Evolutionary conservation across 208 protist species (phyloP).

Genomic region (Phytomonas francai): DNA sequence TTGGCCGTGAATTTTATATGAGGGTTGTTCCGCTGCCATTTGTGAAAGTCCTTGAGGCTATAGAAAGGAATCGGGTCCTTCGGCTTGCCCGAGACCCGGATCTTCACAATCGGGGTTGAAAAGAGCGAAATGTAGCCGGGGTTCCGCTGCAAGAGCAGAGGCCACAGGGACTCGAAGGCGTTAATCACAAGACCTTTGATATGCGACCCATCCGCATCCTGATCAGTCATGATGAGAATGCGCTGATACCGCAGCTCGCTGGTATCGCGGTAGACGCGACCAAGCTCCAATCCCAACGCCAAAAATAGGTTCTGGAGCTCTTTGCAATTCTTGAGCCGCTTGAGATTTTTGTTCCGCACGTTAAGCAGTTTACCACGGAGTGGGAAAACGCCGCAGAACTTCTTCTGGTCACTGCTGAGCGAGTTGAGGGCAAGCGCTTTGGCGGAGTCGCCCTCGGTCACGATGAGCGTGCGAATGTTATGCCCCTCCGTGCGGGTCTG

Average conservation of each 20-base stretch:
- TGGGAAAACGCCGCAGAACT: constrained; percentile 97
- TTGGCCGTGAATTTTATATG: constrained; percentile 84
- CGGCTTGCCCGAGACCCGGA: constrained; percentile 59
- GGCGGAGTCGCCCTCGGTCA: constrained; percentile 98
- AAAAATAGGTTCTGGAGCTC: constrained; percentile 89
- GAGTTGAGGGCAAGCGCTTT: constrained; percentile 96
- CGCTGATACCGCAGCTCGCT: constrained; percentile 97
- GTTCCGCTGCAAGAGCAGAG: constrained; percentile 89
- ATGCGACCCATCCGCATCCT: constrained; percentile 99
- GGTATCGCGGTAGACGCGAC: constrained; percentile 61
- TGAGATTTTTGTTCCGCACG: constrained; percentile 91
- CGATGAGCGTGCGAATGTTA: constrained; percentile 94
- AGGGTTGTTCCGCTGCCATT: constrained; percentile 88
- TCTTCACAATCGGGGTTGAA: constrained; percentile 99
- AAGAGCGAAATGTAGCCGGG: constrained; percentile 92
- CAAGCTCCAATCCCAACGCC: constrained; percentile 72
- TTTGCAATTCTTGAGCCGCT: constrained; percentile 90
- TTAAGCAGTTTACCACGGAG: constrained; percentile 98
- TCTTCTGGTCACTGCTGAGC: constrained; percentile 93
- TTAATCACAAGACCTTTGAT: constrained; percentile 99
- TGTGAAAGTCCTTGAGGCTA: constrained; percentile 97
- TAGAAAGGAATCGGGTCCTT: constrained; percentile 93
- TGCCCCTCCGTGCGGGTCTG: constrained; percentile 59
- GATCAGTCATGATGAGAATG: constrained; percentile 99
- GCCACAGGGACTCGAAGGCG: constrained; percentile 99